These are phyloP conservation scores for Penicillium crystallinum DNA, from an alignment of 495 filamentous ascomycete species.

Conservation along the genomic window DNA sequence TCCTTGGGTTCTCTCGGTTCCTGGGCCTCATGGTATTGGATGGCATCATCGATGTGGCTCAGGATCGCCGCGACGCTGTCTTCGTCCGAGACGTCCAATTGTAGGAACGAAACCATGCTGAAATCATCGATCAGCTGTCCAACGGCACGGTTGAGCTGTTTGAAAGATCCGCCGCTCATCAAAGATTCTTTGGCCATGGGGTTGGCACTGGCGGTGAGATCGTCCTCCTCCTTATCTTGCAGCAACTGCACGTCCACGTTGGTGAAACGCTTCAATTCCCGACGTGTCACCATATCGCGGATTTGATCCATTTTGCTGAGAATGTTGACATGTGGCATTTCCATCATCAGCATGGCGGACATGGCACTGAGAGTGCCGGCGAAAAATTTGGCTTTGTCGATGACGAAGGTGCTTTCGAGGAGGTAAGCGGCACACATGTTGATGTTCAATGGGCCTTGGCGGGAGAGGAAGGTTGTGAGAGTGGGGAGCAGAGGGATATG, in stretches of 20 bases:
- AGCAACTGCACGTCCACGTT: slow-evolving; percentile 74
- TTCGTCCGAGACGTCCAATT: slow-evolving; percentile 85
- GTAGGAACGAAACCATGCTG: slow-evolving; percentile 93
- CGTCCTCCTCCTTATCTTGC: slow-evolving; percentile 57
- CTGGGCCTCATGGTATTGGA: slow-evolving; percentile 94
- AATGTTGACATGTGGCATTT: slow-evolving; percentile 91
- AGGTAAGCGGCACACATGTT: slow-evolving; percentile 93
- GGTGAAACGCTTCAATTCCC: slow-evolving; percentile 80
- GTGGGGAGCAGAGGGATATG: slow-evolving; percentile 88
- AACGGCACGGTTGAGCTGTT: slow-evolving; percentile 75
- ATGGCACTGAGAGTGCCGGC: slow-evolving; percentile 91
- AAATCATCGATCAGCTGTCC: slow-evolving; percentile 90
- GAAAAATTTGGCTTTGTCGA: slow-evolving; percentile 95
- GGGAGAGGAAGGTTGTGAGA: slow-evolving; percentile 76
- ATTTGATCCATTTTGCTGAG: slow-evolving; percentile 96
- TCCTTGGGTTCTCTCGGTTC: slow-evolving; percentile 85
- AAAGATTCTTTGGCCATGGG: slow-evolving; percentile 57
- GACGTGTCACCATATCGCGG: slow-evolving; percentile 72
- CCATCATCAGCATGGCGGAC: slow-evolving; percentile 97
- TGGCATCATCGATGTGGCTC: slow-evolving; percentile 94
- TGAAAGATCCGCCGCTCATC: slow-evolving; percentile 74
- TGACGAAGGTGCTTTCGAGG: slow-evolving; percentile 88
- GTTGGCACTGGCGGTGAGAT: slow-evolving; percentile 38
- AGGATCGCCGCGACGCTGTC: slow-evolving; percentile 88
- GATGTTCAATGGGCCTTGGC: slow-evolving; percentile 76